Evolutionary conservation across 1,284 basidiomycete species (phyloP).

Genomic region (Athelia sp.): DNA sequence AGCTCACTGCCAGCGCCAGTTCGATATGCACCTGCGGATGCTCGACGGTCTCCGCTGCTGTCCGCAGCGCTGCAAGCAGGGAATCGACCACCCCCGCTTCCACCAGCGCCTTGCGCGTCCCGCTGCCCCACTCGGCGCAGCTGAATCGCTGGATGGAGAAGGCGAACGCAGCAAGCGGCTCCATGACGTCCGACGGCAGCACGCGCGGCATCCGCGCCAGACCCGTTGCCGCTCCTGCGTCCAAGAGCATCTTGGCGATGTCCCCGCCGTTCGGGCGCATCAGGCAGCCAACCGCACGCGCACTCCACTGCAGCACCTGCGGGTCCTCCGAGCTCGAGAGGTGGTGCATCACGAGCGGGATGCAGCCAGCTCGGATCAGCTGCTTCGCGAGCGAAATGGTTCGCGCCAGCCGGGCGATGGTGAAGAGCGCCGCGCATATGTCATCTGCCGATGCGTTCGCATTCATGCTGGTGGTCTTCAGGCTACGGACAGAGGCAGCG

Average conservation of each 20-base stretch:
- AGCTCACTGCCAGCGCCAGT: constrained; percentile 19
- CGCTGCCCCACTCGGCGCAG: constrained; percentile 22
- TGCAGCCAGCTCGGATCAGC: constrained; percentile 15
- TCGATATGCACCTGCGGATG: constrained; percentile 20
- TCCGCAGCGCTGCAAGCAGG: constrained; percentile 19
- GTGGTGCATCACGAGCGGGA: constrained; percentile 14
- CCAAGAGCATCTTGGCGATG: constrained; percentile 17
- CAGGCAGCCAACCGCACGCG: constrained; percentile 20
- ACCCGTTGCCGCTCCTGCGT: constrained; percentile 19
- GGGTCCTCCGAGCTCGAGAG: constrained; percentile 15
- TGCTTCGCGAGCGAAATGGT: constrained; percentile 21
- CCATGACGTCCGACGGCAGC: constrained; percentile 17
- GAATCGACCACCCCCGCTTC: constrained; percentile 22
- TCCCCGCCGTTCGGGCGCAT: constrained; percentile 22
- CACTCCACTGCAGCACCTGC: constrained; percentile 15
- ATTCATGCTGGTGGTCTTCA: constrained; percentile 10
- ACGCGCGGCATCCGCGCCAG: constrained; percentile 20
- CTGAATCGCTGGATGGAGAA: constrained; percentile 21
- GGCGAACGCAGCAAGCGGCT: constrained; percentile 19
- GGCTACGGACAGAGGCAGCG: constrained; percentile 12
- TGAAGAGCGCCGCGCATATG: constrained; percentile 14
- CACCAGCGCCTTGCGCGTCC: constrained; percentile 18
- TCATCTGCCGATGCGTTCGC: constrained; percentile 10
- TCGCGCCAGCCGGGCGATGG: constrained; percentile 18
- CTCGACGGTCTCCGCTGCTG: constrained; percentile 15